Base-by-base conservation (phyloP, 2,329 filamentous ascomycete species). In the Epichloe bromicola region DNA sequence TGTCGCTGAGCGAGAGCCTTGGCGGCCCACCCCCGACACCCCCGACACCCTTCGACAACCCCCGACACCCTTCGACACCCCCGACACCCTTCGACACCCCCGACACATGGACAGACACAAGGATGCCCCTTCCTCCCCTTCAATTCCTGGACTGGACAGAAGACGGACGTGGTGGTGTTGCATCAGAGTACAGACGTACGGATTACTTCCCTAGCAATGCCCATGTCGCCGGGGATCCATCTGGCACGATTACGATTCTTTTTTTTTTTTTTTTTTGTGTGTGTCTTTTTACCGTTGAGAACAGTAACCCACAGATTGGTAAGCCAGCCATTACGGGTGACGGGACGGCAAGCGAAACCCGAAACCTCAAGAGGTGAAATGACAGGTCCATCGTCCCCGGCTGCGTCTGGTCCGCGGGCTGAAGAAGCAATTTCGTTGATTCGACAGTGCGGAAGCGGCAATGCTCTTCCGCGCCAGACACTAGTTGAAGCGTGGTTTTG, bases 1-100 rank as follows among this genome's bases (percentile, higher is more conserved):
- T 43, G 38, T 49, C 47, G 47, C 38, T 17, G 11, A 49, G 47
- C 47, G 37, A 49, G 19, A 43, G 47, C 47, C 47, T 49, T 49
- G 40, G n/a, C 42, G n/a, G n/a, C n/a, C n/a, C n/a, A n/a, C 39
- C 44, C 39, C 43, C 43, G 44, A 33, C 36, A 30, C n/a, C 6
- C 2, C 7, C 7, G 26, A 26, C 26, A 26, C 23, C 20, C 20
- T 8, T 26, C 23, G 23, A 26, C 23, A 26, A 6, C 6, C 44
- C 39, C 43, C 33, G 44, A 33, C 36, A 30, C n/a, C n/a, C n/a
- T n/a, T n/a, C 43, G 44, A 33, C 36, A 30, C n/a, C 6, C 2
- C 7, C 7, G 26, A 26, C 26, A 26, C 23, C 20, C 20, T 8
- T 26, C 23, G 23, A 26, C 23, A 26, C 6, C 44, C 39, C 43